Evolutionary conservation across 148 eudicot genomes (phyloP), one percentile per base, ranked within the genome.

Genomic region (Drosera capensis): DNA sequence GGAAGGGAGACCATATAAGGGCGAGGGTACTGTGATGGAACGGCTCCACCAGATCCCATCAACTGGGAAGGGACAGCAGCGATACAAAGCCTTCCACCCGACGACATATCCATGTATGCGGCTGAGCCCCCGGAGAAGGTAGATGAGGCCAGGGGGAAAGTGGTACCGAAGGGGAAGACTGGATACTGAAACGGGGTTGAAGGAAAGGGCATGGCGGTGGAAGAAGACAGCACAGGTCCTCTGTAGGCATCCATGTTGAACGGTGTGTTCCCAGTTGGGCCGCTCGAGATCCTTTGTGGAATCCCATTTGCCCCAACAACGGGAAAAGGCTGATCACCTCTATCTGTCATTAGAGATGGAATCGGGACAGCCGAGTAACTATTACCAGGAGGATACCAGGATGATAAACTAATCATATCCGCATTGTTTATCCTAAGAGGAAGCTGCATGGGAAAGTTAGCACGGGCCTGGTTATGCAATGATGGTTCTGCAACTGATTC

Each of bases 221-320:
- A 77, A 6, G 94, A 87, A 11, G 94, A 68, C 59, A 83, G 55
- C 18, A 88, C 79, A 11, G 83, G 64, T n/a, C 97, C 92, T 45
- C 84, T 54, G 53, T 64, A 78, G 21, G 73, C 39, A 48, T 78
- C 97, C 1, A 81, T 70, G 29, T 52, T 48, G 43, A 70, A 73
- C 2, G 81, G 57, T 43, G 68, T 31, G 40, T 63, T 42, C 8
- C 70, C 70, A 28, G 77, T 36, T 26, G 64, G 67, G n/a, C 67
- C 71, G 29, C 66, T 73, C 57, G 77, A 26, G 18, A 71, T 60
- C 49, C 94, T 71, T n/a, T 67, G 86, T 5, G 92, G 60, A 19
- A 68, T 75, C 30, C 60, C 55, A 41, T 68, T 52, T 7, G 70
- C 37, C 25, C 61, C 64, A 44, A 70, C 49, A 46, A 71, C 51